Percentiles rank a stretch among this genome's conserved stretches.
Conservation (phyloP, 176 grass and related monocot species). For the Raddia guianensis region DNA sequence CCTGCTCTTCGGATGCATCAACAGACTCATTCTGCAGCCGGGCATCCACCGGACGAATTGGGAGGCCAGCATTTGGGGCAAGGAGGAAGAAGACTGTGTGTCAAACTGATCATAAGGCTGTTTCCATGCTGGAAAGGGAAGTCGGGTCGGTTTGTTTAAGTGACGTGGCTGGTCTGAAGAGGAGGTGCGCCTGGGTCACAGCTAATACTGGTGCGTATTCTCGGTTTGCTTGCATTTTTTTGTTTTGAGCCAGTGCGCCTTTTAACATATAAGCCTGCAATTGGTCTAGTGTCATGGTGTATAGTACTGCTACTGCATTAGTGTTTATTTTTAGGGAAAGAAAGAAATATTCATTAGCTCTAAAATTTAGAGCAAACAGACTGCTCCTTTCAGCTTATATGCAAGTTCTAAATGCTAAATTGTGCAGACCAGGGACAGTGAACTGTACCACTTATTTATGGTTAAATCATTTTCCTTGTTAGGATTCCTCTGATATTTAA, state of each 20-base stretch:
- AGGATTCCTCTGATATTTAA: not conserved
- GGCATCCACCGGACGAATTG: slow-evolving; percentile 86
- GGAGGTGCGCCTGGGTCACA: slow-evolving; percentile 86
- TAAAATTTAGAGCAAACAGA: not conserved
- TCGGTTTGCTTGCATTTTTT: not conserved
- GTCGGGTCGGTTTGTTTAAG: slow-evolving; percentile 24
- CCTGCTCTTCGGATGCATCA: slow-evolving; percentile 89
- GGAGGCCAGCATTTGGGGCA: slow-evolving; percentile 51
- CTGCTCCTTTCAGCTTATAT: not conserved
- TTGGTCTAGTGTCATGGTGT: not conserved
- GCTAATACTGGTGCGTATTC: slow-evolving; percentile 70
- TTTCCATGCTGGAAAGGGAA: slow-evolving; percentile 60
- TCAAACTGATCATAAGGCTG: slow-evolving; percentile 48
- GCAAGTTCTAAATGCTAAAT: slow-evolving; percentile 22
- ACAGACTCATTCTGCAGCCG: slow-evolving; percentile 95
- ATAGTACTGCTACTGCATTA: not conserved
- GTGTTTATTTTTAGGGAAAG: not conserved
- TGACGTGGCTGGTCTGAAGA: slow-evolving; percentile 60
- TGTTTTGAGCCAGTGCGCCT: not conserved
- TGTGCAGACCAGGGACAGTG: not conserved
- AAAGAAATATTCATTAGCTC: slow-evolving; percentile 4
- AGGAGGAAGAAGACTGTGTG: slow-evolving; percentile 53
- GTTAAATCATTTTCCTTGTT: not conserved
- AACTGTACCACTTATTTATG: not conserved
- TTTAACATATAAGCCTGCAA: slow-evolving; percentile 11